phyloP scores from a whole-genome alignment of 2,329 filamentous ascomycete genomes.

The Scleromitrula shiraiana region DNA sequence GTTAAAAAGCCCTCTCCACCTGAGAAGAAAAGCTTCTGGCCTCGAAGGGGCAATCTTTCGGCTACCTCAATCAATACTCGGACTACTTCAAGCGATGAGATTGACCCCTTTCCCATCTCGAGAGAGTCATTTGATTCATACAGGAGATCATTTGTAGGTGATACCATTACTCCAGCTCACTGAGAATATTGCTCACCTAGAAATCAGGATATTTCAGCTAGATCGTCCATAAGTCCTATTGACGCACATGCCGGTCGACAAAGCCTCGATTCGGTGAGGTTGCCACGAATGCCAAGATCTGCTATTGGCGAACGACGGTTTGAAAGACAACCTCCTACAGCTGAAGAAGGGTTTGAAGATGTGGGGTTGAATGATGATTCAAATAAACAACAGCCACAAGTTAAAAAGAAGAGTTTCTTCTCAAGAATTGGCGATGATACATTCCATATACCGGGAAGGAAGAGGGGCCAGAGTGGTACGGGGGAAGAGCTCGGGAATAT shows the following conservation, averaged over 20 bases:
- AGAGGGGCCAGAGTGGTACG: conserved; percentile 61
- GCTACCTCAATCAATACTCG: conserved; percentile 53
- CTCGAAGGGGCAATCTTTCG: conserved; percentile 40
- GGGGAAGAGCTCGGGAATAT: conserved; percentile 65
- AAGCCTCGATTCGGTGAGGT: conserved; percentile 69
- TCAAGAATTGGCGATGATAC: conserved; percentile 62
- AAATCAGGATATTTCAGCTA: conserved; percentile 77
- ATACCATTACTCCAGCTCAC: not conserved
- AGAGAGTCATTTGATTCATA: conserved; percentile 97
- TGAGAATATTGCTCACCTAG: not conserved
- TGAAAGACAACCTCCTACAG: conserved; percentile 53
- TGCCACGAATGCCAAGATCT: conserved; percentile 54
- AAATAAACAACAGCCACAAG: conserved; percentile 33
- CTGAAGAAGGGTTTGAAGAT: conserved; percentile 82
- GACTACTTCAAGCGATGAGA: conserved; percentile 47
- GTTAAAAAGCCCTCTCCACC: conserved; percentile 68
- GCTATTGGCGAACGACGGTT: conserved; percentile 50
- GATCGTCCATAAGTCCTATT: conserved; percentile 59
- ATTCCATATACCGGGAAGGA: conserved; percentile 63
- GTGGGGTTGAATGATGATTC: conserved; percentile 77
- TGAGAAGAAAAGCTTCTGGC: conserved; percentile 78
- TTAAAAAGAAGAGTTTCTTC: conserved; percentile 70
- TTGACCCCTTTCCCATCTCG: conserved; percentile 91
- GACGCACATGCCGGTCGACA: conserved; percentile 58
- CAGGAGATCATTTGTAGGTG: conserved; percentile 81